Base-by-base conservation (phyloP, 306 rosid species). In the Cicer yamashitae region DNA sequence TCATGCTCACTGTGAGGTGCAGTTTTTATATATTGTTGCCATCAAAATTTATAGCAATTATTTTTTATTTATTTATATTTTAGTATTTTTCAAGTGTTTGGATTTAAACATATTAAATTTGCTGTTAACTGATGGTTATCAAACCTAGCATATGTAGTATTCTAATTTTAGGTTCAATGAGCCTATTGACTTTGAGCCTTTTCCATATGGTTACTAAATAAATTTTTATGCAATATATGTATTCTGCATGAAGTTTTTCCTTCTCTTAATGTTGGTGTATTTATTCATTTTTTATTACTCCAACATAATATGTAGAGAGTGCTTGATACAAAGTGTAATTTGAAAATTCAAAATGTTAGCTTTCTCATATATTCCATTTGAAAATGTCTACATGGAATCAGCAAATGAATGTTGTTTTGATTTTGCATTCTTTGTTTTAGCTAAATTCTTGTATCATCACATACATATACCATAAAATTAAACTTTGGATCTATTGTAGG, bases 1-100 rank as follows among this genome's bases (percentile, higher is more conserved):
- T 77, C 86, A 87, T 58, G 91, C 86, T 40, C 83, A 89, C 86
- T 96, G 99, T 86, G 85, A 84, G 98, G 99, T 89, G 66, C 54
- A 40, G 61, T 72, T 75, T 38, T 60, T 38, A 34, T 18, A 73
- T 50, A 8, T 20, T 68, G 11, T 74, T 65, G 56, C 40, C 30
- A 12, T 25, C 79, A 18, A 18, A 67, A 41, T 68, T 65, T 51
- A 6, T 20, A 48, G 39, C 14, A 54, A 48, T 8, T 50, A 79
- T 67, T 1, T 66, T 74, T 60, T 60, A 44, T 51, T 60, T 41
- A n/a, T 6, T 52, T 45, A 6, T 50, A 74, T 37, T 51, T 34
- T 10, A 25, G 40, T 71, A 44, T 40, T 47, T 71, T 41, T 6
- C 34, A 3, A 3, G 34, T 30, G 60, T 48, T 61, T 63, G 41